phyloP scores from a whole-genome alignment of 108 stramenopile species.

The Asterionellopsis glacialis region DNA sequence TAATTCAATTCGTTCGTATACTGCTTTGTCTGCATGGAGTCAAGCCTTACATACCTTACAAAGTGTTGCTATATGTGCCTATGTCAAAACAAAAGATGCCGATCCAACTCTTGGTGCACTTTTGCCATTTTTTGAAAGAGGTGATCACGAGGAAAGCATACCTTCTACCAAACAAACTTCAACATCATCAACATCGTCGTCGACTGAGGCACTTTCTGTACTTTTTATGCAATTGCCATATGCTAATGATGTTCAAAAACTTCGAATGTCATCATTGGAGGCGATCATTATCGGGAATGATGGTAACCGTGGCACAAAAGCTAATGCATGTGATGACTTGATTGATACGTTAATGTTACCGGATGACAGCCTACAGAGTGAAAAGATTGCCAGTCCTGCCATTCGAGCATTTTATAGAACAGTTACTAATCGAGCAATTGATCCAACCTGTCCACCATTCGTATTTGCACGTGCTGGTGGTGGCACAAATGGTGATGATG shows the following conservation, averaged over 20 bases:
- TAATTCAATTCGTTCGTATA: slow-evolving; percentile 47
- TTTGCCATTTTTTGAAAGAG: slow-evolving; percentile 38
- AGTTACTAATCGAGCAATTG: slow-evolving; percentile 29
- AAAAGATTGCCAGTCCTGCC: slow-evolving; percentile 46
- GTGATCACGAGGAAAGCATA: slow-evolving; percentile 4
- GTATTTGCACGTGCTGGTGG: neutral
- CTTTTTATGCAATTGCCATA: slow-evolving; percentile 80
- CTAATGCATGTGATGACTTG: slow-evolving; percentile 53
- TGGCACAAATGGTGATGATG: too few species aligned
- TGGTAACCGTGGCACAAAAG: neutral
- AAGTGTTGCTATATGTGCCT: slow-evolving; percentile 58
- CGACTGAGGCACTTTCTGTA: slow-evolving; percentile 31
- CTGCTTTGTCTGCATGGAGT: slow-evolving; percentile 68
- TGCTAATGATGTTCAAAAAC: slow-evolving; percentile 54
- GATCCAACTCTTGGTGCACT: slow-evolving; percentile 69
- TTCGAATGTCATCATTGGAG: slow-evolving; percentile 11
- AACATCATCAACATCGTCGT: neutral
- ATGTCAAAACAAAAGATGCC: slow-evolving; percentile 60
- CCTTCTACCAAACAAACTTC: slow-evolving; percentile 4
- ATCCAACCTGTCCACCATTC: slow-evolving; percentile 1
- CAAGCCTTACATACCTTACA: slow-evolving; percentile 47
- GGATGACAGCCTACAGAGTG: slow-evolving; percentile 40
- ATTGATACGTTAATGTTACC: slow-evolving; percentile 74
- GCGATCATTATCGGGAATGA: slow-evolving; percentile 10
- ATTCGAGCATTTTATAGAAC: slow-evolving; percentile 41